phyloP scores from a whole-genome alignment of 441 rosid genomes.

The Omphalea diandra region DNA sequence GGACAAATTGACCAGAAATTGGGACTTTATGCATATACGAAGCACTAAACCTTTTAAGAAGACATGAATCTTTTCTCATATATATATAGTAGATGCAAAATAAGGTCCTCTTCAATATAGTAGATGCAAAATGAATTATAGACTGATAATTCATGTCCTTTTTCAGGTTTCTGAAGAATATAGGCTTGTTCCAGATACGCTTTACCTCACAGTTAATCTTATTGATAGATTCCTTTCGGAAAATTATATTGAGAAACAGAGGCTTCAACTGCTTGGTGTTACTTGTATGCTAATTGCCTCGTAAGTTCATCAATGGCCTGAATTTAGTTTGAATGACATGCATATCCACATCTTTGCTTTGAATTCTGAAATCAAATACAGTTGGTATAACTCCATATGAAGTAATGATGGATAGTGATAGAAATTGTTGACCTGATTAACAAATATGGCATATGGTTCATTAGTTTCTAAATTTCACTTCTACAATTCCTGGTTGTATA shows the following conservation, averaged over 20 bases:
- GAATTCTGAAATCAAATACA: neutral
- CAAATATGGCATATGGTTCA: neutral
- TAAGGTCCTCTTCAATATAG: too few relatives aligned
- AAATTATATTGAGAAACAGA: conserved; percentile 63
- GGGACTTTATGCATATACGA: neutral
- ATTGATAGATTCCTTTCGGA: conserved; percentile 85
- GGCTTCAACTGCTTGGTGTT: conserved; percentile 93
- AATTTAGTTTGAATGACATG: conserved; percentile 7
- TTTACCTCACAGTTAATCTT: conserved; percentile 91
- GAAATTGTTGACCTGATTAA: neutral
- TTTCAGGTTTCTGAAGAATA: conserved; percentile 93
- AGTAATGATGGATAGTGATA: neutral
- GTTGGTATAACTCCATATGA: neutral
- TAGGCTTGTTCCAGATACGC: conserved; percentile 87
- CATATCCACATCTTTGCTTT: neutral
- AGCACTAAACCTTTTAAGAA: too few relatives aligned
- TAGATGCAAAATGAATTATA: neutral
- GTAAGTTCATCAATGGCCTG: conserved; percentile 51
- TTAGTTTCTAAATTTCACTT: neutral
- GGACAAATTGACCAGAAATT: neutral
- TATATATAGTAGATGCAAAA: conserved; percentile 18
- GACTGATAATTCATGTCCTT: conserved; percentile 22
- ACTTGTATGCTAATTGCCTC: conserved; percentile 96
- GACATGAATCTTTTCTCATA: too few relatives aligned
- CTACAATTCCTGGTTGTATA: neutral